These are phyloP conservation scores for Carex littledalei DNA, from an alignment of 176 grass and related monocot genomes.

Conservation along the genomic window DNA sequence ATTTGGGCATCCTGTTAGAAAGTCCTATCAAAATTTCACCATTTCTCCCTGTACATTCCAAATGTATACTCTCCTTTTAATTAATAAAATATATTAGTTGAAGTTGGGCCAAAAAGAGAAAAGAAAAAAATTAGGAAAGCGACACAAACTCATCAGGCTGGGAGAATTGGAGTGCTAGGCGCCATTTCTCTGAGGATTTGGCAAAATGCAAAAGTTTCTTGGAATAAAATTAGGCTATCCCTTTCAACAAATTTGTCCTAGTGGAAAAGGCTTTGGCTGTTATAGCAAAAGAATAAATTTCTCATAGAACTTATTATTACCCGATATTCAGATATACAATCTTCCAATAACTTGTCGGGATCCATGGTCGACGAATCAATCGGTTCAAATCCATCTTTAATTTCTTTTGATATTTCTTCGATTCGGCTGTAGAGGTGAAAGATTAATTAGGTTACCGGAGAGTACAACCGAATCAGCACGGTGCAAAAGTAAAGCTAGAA, in stretches of 20 bases:
- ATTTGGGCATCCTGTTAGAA: not conserved
- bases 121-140: not conserved
- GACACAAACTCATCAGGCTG: not conserved
- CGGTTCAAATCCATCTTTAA: slow-evolving; percentile 5
- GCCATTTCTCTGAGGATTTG: not conserved
- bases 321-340: slow-evolving; percentile 31
- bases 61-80: too few species aligned
- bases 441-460: not conserved
- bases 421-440: slow-evolving; percentile 44
- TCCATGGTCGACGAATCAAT: not conserved
- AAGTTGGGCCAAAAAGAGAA: too few species aligned
- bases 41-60: not conserved
- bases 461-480: not conserved
- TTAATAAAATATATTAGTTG: too few species aligned
- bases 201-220: not conserved
- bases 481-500: not conserved
- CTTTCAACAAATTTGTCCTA: not conserved
- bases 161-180: not conserved
- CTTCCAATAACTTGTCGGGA: slow-evolving; percentile 17
- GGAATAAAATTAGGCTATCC: not conserved
- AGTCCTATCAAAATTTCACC: not conserved
- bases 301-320: slow-evolving; percentile 2
- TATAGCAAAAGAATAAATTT: not conserved
- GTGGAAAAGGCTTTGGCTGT: not conserved
- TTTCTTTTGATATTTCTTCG: slow-evolving; percentile 30